phyloP scores from a whole-genome alignment of 2,329 filamentous ascomycete species.

The Akanthomyces lecanii region DNA sequence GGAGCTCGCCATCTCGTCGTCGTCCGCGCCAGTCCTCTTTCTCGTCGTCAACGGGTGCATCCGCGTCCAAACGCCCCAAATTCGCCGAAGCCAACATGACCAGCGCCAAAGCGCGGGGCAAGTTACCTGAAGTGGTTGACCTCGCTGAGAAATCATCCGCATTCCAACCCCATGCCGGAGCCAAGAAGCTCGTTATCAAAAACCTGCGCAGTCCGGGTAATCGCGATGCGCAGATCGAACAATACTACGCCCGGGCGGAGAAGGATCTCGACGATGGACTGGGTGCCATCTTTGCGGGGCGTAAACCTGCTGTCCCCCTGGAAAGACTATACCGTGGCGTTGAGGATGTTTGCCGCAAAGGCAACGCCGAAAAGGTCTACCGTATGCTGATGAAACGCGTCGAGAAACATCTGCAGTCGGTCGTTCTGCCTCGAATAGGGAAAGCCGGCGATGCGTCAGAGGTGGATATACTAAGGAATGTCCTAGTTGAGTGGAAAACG shows the following conservation, averaged over 20 bases:
- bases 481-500: constrained; percentile 60
- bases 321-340: constrained; percentile 87
- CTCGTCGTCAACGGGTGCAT: constrained; percentile 26
- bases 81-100: constrained; percentile 29
- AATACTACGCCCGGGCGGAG: constrained; percentile 76
- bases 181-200: constrained; percentile 89
- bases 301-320: constrained; percentile 64
- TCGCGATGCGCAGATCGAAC: constrained; percentile 57
- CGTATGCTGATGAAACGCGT: constrained; percentile 62
- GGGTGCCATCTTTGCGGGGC: constrained; percentile 64
- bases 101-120: constrained; percentile 36
- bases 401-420: constrained; percentile 60
- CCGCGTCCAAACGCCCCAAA: constrained; percentile 31
- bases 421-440: constrained; percentile 53
- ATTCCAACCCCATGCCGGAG: constrained; percentile 71
- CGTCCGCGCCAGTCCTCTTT: constrained; percentile 35
- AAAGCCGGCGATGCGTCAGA: constrained; percentile 48
- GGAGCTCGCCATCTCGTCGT: constrained; percentile 34
- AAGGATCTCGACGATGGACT: constrained; percentile 70
- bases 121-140: constrained; percentile 36
- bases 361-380: constrained; percentile 64
- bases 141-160: constrained; percentile 33
- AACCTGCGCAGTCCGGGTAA: constrained; percentile 69
- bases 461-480: constrained; percentile 57
- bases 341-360: constrained; percentile 84